Evolutionary conservation across 2,329 filamentous ascomycete species (phyloP), one percentile per base, ranked within the genome.

Genomic region (Aspergillus ibericus): DNA sequence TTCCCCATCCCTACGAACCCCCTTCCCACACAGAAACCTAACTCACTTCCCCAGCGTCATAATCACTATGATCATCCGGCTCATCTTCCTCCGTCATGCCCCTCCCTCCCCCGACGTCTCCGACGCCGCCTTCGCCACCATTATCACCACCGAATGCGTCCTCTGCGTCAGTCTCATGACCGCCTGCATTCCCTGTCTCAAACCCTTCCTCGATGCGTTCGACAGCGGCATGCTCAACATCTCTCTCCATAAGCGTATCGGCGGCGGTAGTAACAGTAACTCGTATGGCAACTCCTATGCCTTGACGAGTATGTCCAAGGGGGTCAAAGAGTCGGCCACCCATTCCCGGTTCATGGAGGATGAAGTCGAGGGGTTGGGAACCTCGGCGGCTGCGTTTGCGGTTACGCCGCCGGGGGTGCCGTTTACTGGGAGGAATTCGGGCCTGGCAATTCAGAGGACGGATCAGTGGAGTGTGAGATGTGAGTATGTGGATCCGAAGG

Each of bases 141-240:
- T 15, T 16, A 52, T 52, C 22, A 40, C 49, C 5, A 52, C 49
- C 12, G 16, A 52, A 38, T 38, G 34, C 34, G 49, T 52, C 15
- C 49, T 52, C n/a, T 40, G 49, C 35, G 35, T 38, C 49, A 52
- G 49, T 18, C 12, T 52, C n/a, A 36, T 52, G 32, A 40, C 20
- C 5, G 49, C 49, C 49, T 52, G 49, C 15, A 52, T 52, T 15
- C 49, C 49, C 3, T 52, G 49, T 35, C 34, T 52, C 15, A 52
- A 52, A 10, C 49, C 49, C 32, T 52, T 52, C 15, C 49, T 52
- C 18, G 49, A 52, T 8, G 49, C 49, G 20, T 52, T 52, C 16
- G 34, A 52, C 34, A 52, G 18, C 34, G 49, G 49, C 18, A 52
- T 52, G 49, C 32, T 52, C 5, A 36, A 29, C 5, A 18, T 52